These are phyloP conservation scores for Linnemannia schmuckeri DNA, from an alignment of 192 early-diverging fungal genomes.

Conservation along the genomic window DNA sequence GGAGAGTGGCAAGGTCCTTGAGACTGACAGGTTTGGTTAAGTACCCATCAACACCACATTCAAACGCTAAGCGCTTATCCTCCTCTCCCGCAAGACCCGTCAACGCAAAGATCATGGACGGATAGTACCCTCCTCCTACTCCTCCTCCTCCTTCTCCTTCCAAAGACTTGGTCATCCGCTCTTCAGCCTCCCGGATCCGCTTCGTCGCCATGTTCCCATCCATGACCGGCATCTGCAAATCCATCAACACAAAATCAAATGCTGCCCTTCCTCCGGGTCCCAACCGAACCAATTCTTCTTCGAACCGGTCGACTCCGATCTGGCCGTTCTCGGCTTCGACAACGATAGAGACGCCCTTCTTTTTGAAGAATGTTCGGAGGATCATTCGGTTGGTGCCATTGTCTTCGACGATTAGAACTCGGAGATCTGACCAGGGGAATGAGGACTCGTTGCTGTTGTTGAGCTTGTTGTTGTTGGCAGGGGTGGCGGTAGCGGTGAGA, in stretches of 20 bases:
- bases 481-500: not conserved
- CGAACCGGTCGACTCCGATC: constrained; percentile 49
- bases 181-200: constrained; percentile 54
- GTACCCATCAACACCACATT: constrained; percentile 61
- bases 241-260: constrained; percentile 60
- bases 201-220: constrained; percentile 57
- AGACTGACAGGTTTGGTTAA: constrained; percentile 62
- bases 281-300: constrained; percentile 22
- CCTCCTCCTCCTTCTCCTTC: not conserved
- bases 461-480: not conserved
- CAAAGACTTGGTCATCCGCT: constrained; percentile 10
- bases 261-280: not conserved
- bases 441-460: not conserved
- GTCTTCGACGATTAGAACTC: constrained; percentile 59
- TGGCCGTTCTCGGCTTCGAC: constrained; percentile 59
- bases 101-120: constrained; percentile 57
- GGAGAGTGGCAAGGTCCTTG: constrained; percentile 18
- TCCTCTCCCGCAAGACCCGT: constrained; percentile 58
- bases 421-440: constrained; percentile 14
- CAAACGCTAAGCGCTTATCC: constrained; percentile 57
- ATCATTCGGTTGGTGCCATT: constrained; percentile 57
- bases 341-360: constrained; percentile 39
- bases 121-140: constrained; percentile 19
- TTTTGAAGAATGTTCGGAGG: constrained; percentile 48
- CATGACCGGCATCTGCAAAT: constrained; percentile 62